Evolutionary conservation across 1,284 basidiomycete species (phyloP).

Genomic region (Heterobasidion parviporum): DNA sequence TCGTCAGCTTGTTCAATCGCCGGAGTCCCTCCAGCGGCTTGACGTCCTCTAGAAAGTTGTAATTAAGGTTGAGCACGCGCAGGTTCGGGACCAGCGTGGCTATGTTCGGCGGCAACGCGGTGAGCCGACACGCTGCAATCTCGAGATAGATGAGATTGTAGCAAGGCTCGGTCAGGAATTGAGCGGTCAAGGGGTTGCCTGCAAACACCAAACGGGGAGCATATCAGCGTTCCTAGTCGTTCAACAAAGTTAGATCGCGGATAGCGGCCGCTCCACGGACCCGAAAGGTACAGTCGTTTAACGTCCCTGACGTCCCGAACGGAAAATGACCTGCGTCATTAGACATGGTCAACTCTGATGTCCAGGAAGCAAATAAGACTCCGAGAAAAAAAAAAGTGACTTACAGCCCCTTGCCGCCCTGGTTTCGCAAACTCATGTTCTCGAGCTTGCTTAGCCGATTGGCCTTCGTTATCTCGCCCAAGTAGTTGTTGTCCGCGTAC

Average conservation of each 20-base stretch:
- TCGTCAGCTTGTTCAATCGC: constrained; percentile 73
- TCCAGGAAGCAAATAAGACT: not conserved
- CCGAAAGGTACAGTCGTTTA: constrained; percentile 90
- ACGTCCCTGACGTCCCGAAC: constrained; percentile 79
- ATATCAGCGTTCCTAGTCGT: not conserved
- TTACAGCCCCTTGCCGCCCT: constrained; percentile 68
- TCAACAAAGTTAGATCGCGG: not conserved
- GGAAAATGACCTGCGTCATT: constrained; percentile 39
- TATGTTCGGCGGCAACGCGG: constrained; percentile 63
- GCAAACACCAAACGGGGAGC: constrained; percentile 6
- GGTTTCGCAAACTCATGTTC: constrained; percentile 88
- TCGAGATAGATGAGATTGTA: constrained; percentile 93
- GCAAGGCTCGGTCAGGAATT: constrained; percentile 55
- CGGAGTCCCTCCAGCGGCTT: constrained; percentile 63
- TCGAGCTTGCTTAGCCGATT: constrained; percentile 67
- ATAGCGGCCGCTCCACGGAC: constrained; percentile 37
- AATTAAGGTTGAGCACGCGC: constrained; percentile 90
- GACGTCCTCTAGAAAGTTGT: constrained; percentile 82
- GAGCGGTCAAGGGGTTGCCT: constrained; percentile 38
- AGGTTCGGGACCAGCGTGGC: constrained; percentile 74
- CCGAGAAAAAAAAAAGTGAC: constrained; percentile 21
- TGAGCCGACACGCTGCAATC: constrained; percentile 84
- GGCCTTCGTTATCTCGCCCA: constrained; percentile 47
- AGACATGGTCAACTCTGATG: not conserved
- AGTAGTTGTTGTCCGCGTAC: constrained; percentile 84